Evolutionary conservation across 495 filamentous ascomycete genomes (phyloP), one percentile per base, ranked within the genome.

Genomic region (Talaromyces nanjingensis): DNA sequence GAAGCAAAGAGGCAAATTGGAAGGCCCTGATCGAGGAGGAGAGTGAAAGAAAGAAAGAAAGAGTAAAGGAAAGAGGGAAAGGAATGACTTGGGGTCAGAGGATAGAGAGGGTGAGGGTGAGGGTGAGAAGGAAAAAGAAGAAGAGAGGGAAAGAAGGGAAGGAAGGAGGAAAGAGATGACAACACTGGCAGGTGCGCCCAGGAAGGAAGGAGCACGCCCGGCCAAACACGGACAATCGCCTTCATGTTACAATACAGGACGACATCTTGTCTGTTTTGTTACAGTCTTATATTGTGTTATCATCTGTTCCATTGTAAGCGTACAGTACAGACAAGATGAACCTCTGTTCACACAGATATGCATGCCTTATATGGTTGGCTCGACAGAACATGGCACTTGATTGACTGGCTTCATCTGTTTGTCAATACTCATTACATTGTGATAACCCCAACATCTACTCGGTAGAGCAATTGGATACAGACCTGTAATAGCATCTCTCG

Each of bases 21-120:
- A 62, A 64, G 37, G 53, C 14, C 8, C 16, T 16, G 52, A 47
- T 58, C 16, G 49, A 29, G 9, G 27, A 39, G 65, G n/a, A 20
- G 4, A 39, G 47, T 18, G 53, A 24, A 52, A 34, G 55, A 24
- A 24, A 24, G 22, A 58, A 29, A 52, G 31, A 59, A 66, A 69
- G 59, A 60, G 57, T 24, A 65, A 67, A 65, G 68, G 70, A 65
- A 34, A 62, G 60, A 65, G 68, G 71, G 65, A 34, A 64, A 62
- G 53, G 37, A 47, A 56, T 22, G 53, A 56, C 22, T 56, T 27
- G 22, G 12, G 53, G 53, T 56, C n/a, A 56, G 60, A 63, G 63
- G 57, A 14, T 60, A 25, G 11, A 31, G 60, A 63, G 64, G 57
- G 18, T 59, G 37, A 34, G 64, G 57, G 18, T 59, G 37, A 34